These are phyloP conservation scores for Acephala macrosclerotiorum DNA, from an alignment of 2,329 filamentous ascomycete species.

Conservation along the genomic window DNA sequence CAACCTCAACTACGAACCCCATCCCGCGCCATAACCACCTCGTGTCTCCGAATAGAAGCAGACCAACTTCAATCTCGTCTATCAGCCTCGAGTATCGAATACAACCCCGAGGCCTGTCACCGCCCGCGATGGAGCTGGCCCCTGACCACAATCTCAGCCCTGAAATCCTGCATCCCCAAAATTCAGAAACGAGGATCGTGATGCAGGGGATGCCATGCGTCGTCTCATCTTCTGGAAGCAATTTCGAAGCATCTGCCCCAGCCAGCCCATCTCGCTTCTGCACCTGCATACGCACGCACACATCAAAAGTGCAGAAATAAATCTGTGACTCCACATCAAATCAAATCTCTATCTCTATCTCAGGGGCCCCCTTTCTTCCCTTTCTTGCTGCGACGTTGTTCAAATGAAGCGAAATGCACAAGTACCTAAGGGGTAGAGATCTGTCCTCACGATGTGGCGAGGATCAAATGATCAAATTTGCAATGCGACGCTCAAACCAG, in stretches of 20 bases:
- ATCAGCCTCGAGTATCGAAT: neutral
- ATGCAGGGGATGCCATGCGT: slow-evolving; percentile 2
- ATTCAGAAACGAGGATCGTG: slow-evolving; percentile 11
- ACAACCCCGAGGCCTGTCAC: slow-evolving; percentile 7
- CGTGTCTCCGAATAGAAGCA: slow-evolving; percentile 28
- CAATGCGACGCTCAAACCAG: neutral
- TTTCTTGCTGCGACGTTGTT: neutral
- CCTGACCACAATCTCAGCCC: neutral
- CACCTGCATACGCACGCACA: slow-evolving; percentile 10
- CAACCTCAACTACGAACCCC: neutral
- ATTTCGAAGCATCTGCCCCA: slow-evolving; percentile 21
- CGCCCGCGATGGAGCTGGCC: neutral
- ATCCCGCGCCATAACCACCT: slow-evolving; percentile 8
- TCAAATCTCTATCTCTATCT: neutral
- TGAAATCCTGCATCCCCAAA: slow-evolving; percentile 1
- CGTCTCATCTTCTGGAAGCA: slow-evolving; percentile 28
- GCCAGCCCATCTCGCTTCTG: slow-evolving; percentile 8
- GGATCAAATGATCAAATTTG: neutral
- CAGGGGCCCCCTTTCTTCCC: neutral
- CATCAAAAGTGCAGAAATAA: slow-evolving; percentile 5
- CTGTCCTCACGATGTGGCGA: neutral
- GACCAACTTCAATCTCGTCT: slow-evolving; percentile 13
- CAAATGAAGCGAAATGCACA: neutral
- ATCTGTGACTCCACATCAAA: neutral
- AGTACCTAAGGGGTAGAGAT: neutral